These are phyloP conservation scores for Cercospora nicotianae DNA, from an alignment of 2,329 filamentous ascomycete species.

Conservation along the genomic window DNA sequence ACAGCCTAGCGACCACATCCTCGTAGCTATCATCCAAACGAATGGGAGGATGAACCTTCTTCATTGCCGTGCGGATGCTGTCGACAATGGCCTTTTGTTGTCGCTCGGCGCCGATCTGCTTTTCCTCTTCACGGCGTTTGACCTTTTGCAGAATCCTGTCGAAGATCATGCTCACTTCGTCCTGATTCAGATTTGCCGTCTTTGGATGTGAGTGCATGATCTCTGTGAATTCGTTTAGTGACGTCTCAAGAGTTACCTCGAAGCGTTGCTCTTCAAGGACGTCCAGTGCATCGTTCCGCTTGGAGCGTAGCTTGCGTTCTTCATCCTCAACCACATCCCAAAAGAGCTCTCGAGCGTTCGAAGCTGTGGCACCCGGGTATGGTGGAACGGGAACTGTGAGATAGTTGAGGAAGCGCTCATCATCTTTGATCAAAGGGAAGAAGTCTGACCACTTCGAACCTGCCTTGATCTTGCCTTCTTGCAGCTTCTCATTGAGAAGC, in stretches of 20 bases:
- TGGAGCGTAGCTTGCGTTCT: constrained; percentile 58
- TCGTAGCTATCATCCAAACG: constrained; percentile 80
- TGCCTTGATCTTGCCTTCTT: constrained; percentile 79
- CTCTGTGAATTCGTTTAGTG: constrained; percentile 81
- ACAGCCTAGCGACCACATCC: constrained; percentile 75
- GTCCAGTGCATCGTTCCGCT: constrained; percentile 37
- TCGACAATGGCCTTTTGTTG: constrained; percentile 84
- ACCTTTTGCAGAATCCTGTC: constrained; percentile 86
- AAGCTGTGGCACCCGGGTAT: constrained; percentile 39
- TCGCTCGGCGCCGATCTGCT: constrained; percentile 77
- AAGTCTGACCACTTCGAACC: constrained; percentile 88
- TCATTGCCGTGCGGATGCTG: constrained; percentile 79
- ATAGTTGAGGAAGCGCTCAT: constrained; percentile 80
- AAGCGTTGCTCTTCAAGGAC: constrained; percentile 72
- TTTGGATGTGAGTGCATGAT: constrained; percentile 83
- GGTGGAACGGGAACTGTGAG: constrained; percentile 63
- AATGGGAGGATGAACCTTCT: constrained; percentile 85
- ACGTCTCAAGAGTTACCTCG: constrained; percentile 83
- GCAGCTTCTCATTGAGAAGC: constrained; percentile 72
- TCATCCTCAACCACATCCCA: constrained; percentile 96
- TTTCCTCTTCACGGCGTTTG: constrained; percentile 75
- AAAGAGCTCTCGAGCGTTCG: constrained; percentile 77
- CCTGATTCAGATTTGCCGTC: constrained; percentile 81
- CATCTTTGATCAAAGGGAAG: constrained; percentile 70
- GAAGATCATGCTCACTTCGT: constrained; percentile 78